Evolutionary conservation across 768 basidiomycete species (phyloP).

Genomic region (Tricholoma flavovirens): DNA sequence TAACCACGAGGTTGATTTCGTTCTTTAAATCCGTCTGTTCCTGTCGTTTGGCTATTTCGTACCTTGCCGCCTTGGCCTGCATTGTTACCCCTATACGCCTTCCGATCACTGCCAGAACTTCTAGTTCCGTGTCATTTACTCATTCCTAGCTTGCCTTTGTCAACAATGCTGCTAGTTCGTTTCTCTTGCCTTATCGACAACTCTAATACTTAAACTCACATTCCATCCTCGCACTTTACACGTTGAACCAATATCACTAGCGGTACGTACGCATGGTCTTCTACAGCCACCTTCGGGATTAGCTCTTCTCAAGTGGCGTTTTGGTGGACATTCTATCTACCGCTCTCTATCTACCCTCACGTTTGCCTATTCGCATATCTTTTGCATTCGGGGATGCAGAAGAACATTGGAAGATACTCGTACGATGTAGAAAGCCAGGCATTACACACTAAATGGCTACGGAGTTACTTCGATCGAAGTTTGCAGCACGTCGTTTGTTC

Average conservation of each 20-base stretch:
- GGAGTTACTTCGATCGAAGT: neutral
- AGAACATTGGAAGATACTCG: neutral
- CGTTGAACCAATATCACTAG: neutral
- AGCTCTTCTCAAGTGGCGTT: neutral
- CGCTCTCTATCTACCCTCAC: neutral
- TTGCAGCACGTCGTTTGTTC: neutral
- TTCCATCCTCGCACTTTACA: neutral
- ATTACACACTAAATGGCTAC: neutral
- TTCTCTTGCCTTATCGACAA: neutral
- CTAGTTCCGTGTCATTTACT: neutral
- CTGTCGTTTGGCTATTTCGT: neutral
- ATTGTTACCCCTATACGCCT: neutral
- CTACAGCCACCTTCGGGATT: neutral
- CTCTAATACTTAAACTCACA: neutral
- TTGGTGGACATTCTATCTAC: neutral
- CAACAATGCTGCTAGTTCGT: neutral
- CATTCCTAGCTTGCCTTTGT: neutral
- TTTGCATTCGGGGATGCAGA: neutral
- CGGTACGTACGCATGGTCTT: neutral
- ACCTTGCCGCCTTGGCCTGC: neutral
- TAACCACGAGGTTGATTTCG: neutral
- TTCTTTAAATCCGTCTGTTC: neutral
- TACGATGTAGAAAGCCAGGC: neutral
- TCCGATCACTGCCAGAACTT: neutral
- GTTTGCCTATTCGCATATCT: neutral